phyloP scores from a whole-genome alignment of 75 land plant species.

The Picea glauca region DNA sequence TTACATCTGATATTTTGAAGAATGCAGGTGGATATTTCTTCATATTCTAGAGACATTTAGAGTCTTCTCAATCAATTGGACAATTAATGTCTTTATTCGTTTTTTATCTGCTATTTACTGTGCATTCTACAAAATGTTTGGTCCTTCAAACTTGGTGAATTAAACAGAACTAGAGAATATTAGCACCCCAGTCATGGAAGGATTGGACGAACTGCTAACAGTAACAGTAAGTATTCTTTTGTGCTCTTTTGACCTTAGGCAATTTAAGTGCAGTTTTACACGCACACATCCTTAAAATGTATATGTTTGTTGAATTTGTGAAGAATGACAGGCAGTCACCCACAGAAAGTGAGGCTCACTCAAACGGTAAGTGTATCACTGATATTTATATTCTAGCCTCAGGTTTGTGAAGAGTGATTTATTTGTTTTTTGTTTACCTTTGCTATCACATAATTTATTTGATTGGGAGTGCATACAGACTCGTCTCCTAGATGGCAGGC shows the following conservation, averaged over 20 bases:
- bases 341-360: slow-evolving; percentile 14
- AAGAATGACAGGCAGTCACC: slow-evolving; percentile 36
- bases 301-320: neutral
- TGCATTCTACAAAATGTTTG: neutral
- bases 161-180: slow-evolving; percentile 57
- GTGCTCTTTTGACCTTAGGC: neutral
- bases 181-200: slow-evolving; percentile 81
- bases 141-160: neutral
- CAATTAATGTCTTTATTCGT: neutral
- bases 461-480: neutral
- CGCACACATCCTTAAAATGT: neutral
- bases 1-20: slow-evolving; percentile 42
- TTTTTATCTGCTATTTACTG: neutral
- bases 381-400: neutral
- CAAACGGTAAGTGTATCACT: neutral
- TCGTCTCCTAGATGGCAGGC: neutral
- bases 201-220: slow-evolving; percentile 55
- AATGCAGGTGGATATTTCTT: slow-evolving; percentile 25
- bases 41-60: too few relatives aligned
- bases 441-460: neutral
- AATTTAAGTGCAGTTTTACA: neutral
- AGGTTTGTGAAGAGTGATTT: neutral
- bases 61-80: neutral
- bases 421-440: neutral
- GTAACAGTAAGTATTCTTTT: slow-evolving; percentile 27